phyloP scores from a whole-genome alignment of 768 basidiomycete species.

The Hygrocybe coccinea region DNA sequence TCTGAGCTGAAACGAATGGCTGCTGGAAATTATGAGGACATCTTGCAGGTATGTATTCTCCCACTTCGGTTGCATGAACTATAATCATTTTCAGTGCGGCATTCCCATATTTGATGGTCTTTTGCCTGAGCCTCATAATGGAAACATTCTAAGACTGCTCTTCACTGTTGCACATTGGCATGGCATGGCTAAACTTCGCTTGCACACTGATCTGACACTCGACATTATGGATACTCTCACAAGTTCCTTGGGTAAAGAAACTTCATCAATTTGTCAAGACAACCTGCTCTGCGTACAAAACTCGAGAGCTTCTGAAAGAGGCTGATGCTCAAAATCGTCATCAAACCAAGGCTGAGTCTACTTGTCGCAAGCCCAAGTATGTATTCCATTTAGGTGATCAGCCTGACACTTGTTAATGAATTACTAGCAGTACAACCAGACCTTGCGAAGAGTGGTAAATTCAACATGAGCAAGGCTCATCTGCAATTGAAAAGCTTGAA shows the following conservation, averaged over 20 bases:
- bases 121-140: conserved; percentile 3
- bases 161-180: conserved; percentile 4
- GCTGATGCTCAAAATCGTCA: neutral
- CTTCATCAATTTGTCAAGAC: neutral
- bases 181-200: conserved; percentile 6
- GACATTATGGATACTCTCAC: conserved; percentile 1
- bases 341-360: neutral
- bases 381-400: neutral
- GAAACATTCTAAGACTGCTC: neutral
- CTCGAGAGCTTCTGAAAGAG: conserved; percentile 4
- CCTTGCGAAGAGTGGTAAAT: neutral
- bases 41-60: conserved; percentile 14
- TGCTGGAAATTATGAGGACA: conserved; percentile 21
- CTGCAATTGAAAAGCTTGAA: neutral
- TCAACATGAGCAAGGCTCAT: neutral
- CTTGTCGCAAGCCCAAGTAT: conserved; percentile 11
- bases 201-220: conserved; percentile 2
- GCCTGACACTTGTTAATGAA: neutral
- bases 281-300: neutral
- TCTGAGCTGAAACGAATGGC: conserved; percentile 23
- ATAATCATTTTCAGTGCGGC: neutral
- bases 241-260: neutral
- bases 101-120: conserved; percentile 6
- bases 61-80: neutral
- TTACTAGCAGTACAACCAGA: neutral